Conservation (phyloP, 176 grass and related monocot species). For the Avena insularis region DNA sequence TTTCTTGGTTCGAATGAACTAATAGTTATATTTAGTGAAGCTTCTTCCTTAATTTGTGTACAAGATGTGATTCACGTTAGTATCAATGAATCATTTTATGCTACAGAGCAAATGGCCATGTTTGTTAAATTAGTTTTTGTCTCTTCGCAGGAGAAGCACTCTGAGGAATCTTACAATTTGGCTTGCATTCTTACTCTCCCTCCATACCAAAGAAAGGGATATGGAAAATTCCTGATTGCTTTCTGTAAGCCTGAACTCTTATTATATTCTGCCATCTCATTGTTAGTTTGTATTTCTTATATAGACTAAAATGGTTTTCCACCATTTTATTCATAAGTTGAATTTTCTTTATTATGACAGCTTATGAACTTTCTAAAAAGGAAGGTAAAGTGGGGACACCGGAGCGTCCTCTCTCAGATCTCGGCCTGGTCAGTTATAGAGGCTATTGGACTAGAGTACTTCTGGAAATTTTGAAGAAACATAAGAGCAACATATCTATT, state of each 20-base stretch:
- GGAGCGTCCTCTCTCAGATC: slow-evolving; percentile 93
- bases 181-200: slow-evolving; percentile 99
- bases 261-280: slow-evolving; percentile 27
- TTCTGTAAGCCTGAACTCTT: slow-evolving; percentile 74
- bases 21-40: slow-evolving; percentile 18
- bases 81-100: slow-evolving; percentile 26
- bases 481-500: slow-evolving; percentile 99
- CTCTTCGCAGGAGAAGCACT: slow-evolving; percentile 88
- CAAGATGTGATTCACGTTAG: slow-evolving; percentile 21
- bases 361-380: slow-evolving; percentile 99
- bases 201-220: slow-evolving; percentile 99
- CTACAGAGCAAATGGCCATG: background rate
- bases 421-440: slow-evolving; percentile 90
- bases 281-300: background rate
- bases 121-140: slow-evolving; percentile 18
- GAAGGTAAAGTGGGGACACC: slow-evolving; percentile 99
- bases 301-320: slow-evolving; percentile 5
- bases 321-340: slow-evolving; percentile 23
- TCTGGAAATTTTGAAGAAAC: slow-evolving; percentile 95
- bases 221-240: slow-evolving; percentile 96
- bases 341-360: slow-evolving; percentile 49
- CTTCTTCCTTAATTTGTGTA: slow-evolving; percentile 21
- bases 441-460: slow-evolving; percentile 98
- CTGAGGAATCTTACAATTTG: slow-evolving; percentile 95
- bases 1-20: background rate